Evolutionary conservation across 2,329 filamentous ascomycete species (phyloP).

Genomic region (Bipolaris oryzae): DNA sequence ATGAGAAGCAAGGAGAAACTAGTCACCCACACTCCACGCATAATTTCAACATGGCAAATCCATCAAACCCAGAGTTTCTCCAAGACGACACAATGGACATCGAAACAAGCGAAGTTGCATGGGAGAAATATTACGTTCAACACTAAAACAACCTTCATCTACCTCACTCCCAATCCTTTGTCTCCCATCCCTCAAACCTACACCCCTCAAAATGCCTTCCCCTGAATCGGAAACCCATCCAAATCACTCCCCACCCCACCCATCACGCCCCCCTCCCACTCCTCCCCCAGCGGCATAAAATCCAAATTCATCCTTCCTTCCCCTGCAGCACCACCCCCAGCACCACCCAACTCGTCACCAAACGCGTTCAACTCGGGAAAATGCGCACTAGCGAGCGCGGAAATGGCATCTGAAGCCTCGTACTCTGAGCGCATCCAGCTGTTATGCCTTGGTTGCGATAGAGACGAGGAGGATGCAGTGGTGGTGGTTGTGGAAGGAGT

Average conservation of each 20-base stretch:
- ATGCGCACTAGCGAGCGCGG: constrained; percentile 39
- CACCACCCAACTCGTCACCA: constrained; percentile 3
- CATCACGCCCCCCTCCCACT: constrained; percentile 20
- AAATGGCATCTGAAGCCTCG: constrained; percentile 29
- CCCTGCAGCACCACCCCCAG: neutral
- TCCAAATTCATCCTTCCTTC: constrained; percentile 34
- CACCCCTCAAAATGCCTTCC: neutral
- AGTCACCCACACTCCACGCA: no score
- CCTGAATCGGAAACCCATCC: constrained; percentile 32
- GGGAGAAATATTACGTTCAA: neutral
- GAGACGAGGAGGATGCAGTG: neutral
- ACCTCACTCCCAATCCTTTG: no score
- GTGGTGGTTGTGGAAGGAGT: constrained; percentile 11
- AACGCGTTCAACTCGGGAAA: constrained; percentile 39
- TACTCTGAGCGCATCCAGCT: constrained; percentile 40
- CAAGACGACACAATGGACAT: no score
- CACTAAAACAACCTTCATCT: no score
- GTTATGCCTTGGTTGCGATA: constrained; percentile 3
- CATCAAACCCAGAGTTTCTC: no score
- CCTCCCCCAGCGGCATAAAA: constrained; percentile 38
- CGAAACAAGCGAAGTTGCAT: no score
- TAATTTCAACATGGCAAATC: no score
- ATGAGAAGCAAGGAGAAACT: no score
- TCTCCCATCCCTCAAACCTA: no score
- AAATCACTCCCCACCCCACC: constrained; percentile 25